phyloP scores from a whole-genome alignment of 108 stramenopile species.

The Fistulifera pelliculosa region DNA sequence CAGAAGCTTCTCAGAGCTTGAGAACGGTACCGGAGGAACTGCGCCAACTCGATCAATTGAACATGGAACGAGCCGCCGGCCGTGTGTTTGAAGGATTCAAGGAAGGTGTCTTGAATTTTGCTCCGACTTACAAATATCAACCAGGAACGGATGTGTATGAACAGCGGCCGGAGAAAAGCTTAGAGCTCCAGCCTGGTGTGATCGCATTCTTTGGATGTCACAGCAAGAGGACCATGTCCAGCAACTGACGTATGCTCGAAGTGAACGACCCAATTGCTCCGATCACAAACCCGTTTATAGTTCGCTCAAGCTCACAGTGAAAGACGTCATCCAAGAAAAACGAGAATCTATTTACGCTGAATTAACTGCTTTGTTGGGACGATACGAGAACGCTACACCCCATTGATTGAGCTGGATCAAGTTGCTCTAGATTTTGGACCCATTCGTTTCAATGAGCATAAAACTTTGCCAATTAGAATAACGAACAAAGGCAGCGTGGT shows the following conservation, averaged over 20 bases:
- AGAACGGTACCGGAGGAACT: conserved; percentile 49
- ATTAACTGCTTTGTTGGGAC: conserved; percentile 67
- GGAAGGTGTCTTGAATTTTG: conserved; percentile 82
- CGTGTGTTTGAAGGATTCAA: conserved; percentile 91
- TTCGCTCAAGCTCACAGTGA: conserved; percentile 65
- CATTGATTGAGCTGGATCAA: conserved; percentile 75
- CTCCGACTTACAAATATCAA: conserved; percentile 98
- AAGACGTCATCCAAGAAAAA: conserved; percentile 61
- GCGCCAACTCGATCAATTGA: conserved; percentile 91
- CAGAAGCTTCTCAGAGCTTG: conserved; percentile 19
- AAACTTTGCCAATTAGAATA: conserved; percentile 58
- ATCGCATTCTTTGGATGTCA: conserved; percentile 93
- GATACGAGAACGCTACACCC: conserved; percentile 75
- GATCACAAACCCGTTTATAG: conserved; percentile 99
- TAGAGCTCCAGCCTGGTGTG: conserved; percentile 99
- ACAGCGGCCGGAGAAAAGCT: conserved; percentile 93
- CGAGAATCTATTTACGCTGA: conserved; percentile 73
- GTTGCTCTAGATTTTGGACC: conserved; percentile 71
- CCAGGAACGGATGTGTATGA: conserved; percentile 94
- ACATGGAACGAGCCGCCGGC: conserved; percentile 85
- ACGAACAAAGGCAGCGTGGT: conserved; percentile 84
- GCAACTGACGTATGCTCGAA: conserved; percentile 72
- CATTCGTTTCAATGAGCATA: conserved; percentile 56
- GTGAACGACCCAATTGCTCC: conserved; percentile 72
- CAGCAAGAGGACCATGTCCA: conserved; percentile 78